phyloP scores from a whole-genome alignment of 1,284 basidiomycete species.

The Sphaerobolus stellatus region DNA sequence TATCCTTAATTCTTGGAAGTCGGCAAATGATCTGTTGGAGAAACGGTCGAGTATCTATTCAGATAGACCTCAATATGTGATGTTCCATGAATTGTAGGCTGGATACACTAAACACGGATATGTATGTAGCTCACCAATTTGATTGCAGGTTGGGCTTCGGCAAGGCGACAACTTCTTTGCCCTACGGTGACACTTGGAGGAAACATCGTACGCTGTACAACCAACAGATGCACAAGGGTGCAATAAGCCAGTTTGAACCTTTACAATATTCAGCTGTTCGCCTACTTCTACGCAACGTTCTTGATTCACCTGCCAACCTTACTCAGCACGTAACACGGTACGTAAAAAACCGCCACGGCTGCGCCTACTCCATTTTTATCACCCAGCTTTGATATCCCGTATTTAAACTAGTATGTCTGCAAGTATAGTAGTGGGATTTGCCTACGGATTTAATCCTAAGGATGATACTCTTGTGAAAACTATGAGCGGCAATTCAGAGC shows the following conservation, averaged over 20 bases:
- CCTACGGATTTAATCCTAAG: conserved; percentile 31
- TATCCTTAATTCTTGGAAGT: conserved; percentile 31
- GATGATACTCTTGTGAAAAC: conserved; percentile 40
- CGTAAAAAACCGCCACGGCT: not conserved
- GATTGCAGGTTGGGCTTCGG: not conserved
- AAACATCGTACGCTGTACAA: not conserved
- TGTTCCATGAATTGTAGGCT: conserved; percentile 1
- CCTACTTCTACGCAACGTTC: not conserved
- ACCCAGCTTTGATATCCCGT: not conserved
- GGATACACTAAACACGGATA: not conserved
- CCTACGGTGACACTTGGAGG: not conserved
- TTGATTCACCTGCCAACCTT: not conserved
- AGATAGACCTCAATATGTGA: conserved; percentile 28
- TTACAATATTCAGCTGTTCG: not conserved
- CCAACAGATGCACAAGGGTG: not conserved
- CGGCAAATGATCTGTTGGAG: conserved; percentile 34
- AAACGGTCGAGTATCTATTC: conserved; percentile 33
- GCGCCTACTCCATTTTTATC: not conserved
- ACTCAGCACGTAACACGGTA: not conserved
- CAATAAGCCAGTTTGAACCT: not conserved
- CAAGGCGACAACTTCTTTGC: not conserved
- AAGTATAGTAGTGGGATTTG: conserved; percentile 31
- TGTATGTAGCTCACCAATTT: not conserved
- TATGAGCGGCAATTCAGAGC: conserved; percentile 42
- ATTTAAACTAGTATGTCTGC: not conserved